These are phyloP conservation scores for Cornus kousa DNA, from an alignment of 148 eudicot species.

Conservation along the genomic window DNA sequence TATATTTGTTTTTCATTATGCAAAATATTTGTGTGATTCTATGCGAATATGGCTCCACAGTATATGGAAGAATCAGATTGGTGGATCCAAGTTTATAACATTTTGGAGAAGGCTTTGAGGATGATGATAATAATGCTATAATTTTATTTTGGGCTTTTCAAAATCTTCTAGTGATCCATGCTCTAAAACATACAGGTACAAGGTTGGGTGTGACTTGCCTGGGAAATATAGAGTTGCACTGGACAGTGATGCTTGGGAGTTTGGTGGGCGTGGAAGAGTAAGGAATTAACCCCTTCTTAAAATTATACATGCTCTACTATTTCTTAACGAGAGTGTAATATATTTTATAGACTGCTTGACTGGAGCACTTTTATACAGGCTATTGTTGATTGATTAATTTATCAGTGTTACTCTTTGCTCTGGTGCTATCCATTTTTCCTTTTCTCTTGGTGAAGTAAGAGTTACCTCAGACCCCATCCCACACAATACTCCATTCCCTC, in stretches of 20 bases:
- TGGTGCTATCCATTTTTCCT: background rate
- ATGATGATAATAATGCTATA: background rate
- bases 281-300: constrained; percentile 17
- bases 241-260: constrained; percentile 92
- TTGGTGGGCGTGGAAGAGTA: constrained; percentile 98
- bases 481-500: background rate
- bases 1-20: constrained; percentile 24
- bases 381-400: background rate
- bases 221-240: constrained; percentile 95
- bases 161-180: background rate
- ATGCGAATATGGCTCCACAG: background rate
- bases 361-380: background rate
- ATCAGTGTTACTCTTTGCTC: background rate
- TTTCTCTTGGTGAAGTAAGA: background rate
- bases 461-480: background rate
- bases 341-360: background rate
- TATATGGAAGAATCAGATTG: background rate
- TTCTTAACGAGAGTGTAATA: background rate
- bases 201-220: constrained; percentile 97
- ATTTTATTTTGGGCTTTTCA: background rate
- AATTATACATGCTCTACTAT: background rate
- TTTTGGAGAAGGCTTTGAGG: background rate
- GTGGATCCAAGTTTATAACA: background rate
- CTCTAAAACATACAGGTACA: constrained; percentile 50
- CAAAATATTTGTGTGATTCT: background rate